Evolutionary conservation across 73 alveolate genomes (phyloP), one percentile per base, ranked within the genome.

Genomic region (Paramecium caudatum): DNA sequence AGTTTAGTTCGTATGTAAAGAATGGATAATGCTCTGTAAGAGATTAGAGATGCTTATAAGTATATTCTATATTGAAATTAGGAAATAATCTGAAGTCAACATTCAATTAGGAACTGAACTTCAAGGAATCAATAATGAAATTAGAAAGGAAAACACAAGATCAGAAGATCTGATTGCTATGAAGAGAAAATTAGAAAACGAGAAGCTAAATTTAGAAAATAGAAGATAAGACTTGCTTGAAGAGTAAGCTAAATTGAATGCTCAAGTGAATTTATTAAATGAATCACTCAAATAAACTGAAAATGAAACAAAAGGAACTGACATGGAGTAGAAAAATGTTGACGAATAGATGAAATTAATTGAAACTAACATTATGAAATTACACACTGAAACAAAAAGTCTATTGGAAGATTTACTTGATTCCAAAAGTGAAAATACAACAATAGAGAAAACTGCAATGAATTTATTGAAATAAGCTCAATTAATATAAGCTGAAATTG

Each of bases 401-500:
- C 65, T 97, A 78, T 95, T 96, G 91, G 99, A 96, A 92, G 98
- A 96, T 84, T 95, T 96, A 34, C 91, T 96, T 25, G 97, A 96
- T 82, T 96, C 95, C 45, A 93, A 96, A 33, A 94, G 98, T 50
- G 95, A 96, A 83, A 94, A 97, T 91, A 97, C 98, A 78, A 97
- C 99, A 0, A 95, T 96, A 82, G 99, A 97, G 87, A 97, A 97
- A 63, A 94, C 96, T 50, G 96, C 98, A 0, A 96, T 96, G 36
- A 97, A 97, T 81, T 81, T 97, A 33, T 49, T 93, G 27, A 96
- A 96, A 87, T 95, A 97, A 19, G 97, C 98, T 43, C 93, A 97
- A 91, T 91, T 81, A 41, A 90, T 95, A 23, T 91, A 90, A 32
- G 90, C 82, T 37, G 98, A 93, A 69, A 96, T 96, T 45, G 96